Conservation (phyloP, 2,329 filamentous ascomycete species). For the Ambrosiella beaveri region DNA sequence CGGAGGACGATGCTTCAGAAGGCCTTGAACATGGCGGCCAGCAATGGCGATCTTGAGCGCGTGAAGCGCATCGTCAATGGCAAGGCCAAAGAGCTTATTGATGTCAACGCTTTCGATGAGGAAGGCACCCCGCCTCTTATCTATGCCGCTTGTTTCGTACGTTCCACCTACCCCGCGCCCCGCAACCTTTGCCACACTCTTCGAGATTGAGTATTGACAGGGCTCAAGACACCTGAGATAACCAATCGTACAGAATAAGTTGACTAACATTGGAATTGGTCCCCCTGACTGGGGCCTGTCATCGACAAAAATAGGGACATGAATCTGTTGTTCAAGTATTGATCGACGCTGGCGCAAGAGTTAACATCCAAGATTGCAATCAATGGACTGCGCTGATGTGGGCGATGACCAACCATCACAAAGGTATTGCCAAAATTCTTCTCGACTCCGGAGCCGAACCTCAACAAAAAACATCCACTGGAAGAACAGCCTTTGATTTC, state of each 20-base stretch:
- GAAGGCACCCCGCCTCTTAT: constrained; percentile 94
- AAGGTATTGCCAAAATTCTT: constrained; percentile 81
- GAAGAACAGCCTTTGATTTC: constrained; percentile 89
- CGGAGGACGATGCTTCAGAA: constrained; percentile 74
- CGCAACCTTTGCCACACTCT: background rate
- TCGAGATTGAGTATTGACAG: background rate
- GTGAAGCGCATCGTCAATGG: constrained; percentile 61
- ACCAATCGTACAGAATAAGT: too few species aligned
- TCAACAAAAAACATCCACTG: constrained; percentile 85
- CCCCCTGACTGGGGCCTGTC: constrained; percentile 12
- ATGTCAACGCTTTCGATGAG: constrained; percentile 77
- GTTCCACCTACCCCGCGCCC: constrained; percentile 18
- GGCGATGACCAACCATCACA: constrained; percentile 98
- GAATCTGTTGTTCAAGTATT: constrained; percentile 72
- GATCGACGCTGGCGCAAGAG: constrained; percentile 68
- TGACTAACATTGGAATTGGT: background rate
- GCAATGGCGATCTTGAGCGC: constrained; percentile 79
- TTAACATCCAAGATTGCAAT: constrained; percentile 88
- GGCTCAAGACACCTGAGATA: background rate
- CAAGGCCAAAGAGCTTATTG: constrained; percentile 55
- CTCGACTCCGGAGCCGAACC: constrained; percentile 90
- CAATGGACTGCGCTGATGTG: constrained; percentile 98
- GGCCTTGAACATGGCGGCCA: constrained; percentile 82
- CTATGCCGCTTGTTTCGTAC: constrained; percentile 91
- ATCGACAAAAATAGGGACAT: constrained; percentile 45